Percentiles rank a stretch among this genome's conserved stretches.
These are phyloP conservation scores for Malania oleifera DNA, from an alignment of 164 flowering plant species.

Conservation along the genomic window DNA sequence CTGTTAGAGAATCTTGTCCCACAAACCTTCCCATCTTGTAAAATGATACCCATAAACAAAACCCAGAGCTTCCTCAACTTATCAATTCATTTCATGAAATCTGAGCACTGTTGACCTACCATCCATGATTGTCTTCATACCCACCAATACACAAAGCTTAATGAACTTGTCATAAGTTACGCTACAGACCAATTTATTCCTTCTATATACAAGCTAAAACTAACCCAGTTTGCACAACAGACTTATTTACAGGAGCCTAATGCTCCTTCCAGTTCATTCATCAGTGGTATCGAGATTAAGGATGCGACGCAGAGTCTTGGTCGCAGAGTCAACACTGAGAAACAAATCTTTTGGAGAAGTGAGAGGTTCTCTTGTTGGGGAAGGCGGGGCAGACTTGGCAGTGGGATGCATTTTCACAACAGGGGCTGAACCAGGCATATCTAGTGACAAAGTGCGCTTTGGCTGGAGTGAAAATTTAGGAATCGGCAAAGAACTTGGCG, in stretches of 20 bases:
- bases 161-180: conserved; percentile 7
- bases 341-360: conserved; percentile 23
- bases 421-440: conserved; percentile 34
- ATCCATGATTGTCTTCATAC: conserved; percentile 7
- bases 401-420: conserved; percentile 34
- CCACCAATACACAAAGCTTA: conserved; percentile 19
- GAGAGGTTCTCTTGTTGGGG: conserved; percentile 58
- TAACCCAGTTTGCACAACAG: conserved; percentile 18
- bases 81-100: neutral
- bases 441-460: conserved; percentile 76
- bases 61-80: conserved; percentile 1
- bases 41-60: neutral
- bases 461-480: conserved; percentile 69
- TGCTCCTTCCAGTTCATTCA: conserved; percentile 37
- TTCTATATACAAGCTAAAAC: conserved; percentile 42
- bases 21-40: neutral
- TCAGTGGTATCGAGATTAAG: conserved; percentile 66
- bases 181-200: conserved; percentile 30
- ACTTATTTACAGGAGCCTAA: conserved; percentile 41
- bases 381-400: conserved; percentile 83
- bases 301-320: conserved; percentile 82
- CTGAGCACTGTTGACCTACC: conserved; percentile 7
- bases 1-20: neutral
- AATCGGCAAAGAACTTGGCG: conserved; percentile 91
- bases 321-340: conserved; percentile 60